phyloP scores from a whole-genome alignment of 805 yeast species.

The Myxozyma mucilagina region DNA sequence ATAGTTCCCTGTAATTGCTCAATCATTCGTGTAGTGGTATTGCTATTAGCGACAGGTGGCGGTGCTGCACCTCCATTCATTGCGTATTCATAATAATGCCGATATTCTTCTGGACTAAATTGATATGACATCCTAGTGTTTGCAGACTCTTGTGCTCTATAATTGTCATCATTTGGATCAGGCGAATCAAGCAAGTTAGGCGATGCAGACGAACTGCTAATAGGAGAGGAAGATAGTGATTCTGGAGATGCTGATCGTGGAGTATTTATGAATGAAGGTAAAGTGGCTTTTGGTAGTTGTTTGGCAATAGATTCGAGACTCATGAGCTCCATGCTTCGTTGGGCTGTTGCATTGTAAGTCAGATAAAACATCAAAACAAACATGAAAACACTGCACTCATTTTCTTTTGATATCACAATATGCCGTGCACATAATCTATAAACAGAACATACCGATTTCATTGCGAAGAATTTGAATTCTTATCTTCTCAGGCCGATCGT shows the following conservation, averaged over 20 bases:
- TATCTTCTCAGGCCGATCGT: neutral
- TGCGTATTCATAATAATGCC: constrained; percentile 2
- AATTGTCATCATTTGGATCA: neutral
- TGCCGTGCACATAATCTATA: neutral
- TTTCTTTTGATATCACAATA: neutral
- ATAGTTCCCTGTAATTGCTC: constrained; percentile 50
- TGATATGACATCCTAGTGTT: neutral
- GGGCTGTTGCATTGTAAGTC: constrained; percentile 1
- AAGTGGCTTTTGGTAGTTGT: constrained; percentile 14
- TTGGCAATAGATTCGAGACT: constrained; percentile 26
- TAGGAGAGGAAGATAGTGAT: constrained; percentile 4
- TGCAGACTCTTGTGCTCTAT: neutral
- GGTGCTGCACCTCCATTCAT: constrained; percentile 1
- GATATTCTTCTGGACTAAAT: constrained; percentile 9
- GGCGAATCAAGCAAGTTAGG: constrained; percentile 1
- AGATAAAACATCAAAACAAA: neutral
- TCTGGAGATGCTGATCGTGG: constrained; percentile 5
- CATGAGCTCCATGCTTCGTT: constrained; percentile 20
- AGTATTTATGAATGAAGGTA: neutral
- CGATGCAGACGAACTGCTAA: constrained; percentile 3
- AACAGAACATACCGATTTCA: constrained; percentile 19
- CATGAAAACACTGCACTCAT: neutral
- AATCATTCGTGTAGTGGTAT: constrained; percentile 34
- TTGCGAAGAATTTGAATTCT: constrained; percentile 21
- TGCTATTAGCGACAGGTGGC: neutral